Conservation (phyloP, 257 asterid genomes). For the Leonotis leonurus region DNA sequence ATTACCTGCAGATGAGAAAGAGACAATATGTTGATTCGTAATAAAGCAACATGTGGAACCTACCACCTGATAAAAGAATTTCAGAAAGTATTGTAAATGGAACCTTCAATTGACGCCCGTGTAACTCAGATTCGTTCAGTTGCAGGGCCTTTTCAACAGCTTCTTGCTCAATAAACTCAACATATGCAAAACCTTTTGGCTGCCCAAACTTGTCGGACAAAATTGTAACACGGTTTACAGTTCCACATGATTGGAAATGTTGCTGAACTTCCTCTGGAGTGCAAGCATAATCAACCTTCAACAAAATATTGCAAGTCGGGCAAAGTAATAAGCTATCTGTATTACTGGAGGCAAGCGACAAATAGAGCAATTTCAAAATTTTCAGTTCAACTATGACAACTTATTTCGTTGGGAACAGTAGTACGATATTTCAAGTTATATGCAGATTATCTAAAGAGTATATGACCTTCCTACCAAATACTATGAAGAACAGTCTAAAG, state of each 20-base stretch:
- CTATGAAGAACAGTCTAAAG: background rate
- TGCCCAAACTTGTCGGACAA: slow-evolving; percentile 95
- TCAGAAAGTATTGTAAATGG: background rate
- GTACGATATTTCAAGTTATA: background rate
- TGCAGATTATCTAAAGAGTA: background rate
- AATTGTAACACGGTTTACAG: slow-evolving; percentile 90
- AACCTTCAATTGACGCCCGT: slow-evolving; percentile 96
- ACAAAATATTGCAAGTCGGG: slow-evolving; percentile 6
- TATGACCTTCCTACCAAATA: background rate
- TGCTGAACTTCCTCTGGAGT: slow-evolving; percentile 99
- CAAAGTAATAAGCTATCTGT: background rate
- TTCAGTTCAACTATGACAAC: background rate
- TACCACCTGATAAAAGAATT: background rate
- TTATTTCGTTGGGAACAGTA: background rate
- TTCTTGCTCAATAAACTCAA: slow-evolving; percentile 80
- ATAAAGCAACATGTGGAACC: background rate
- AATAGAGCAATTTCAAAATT: background rate
- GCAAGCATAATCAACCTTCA: slow-evolving; percentile 93
- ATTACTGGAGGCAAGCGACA: background rate
- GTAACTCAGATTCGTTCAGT: slow-evolving; percentile 89
- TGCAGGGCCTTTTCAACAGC: slow-evolving; percentile 83
- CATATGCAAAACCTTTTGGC: slow-evolving; percentile 97
- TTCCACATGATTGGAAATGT: slow-evolving; percentile 93
- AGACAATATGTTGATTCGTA: background rate
- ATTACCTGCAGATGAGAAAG: slow-evolving; percentile 47